A percentile compares a stretch with the other conserved stretches of the same genome.
Conservation (phyloP, 148 eudicot genomes). For the Cornus suecica region DNA sequence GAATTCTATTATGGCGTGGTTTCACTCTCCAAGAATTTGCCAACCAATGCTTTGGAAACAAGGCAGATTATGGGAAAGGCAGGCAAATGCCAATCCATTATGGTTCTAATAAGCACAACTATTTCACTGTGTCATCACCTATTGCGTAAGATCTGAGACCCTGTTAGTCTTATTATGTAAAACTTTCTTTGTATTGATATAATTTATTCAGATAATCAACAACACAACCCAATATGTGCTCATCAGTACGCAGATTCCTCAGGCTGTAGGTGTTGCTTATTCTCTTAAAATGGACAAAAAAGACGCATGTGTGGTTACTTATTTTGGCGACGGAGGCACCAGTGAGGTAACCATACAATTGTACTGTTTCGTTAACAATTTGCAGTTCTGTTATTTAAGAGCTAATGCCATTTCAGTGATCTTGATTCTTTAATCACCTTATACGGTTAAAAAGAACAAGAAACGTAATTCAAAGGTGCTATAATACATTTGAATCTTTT, state of each 20-base stretch:
- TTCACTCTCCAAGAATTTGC: constrained; percentile 83
- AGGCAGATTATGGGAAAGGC: constrained; percentile 80
- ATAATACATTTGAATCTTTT: background rate
- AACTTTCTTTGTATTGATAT: background rate
- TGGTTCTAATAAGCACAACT: constrained; percentile 76
- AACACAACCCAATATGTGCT: background rate
- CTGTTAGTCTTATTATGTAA: background rate
- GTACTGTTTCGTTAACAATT: background rate
- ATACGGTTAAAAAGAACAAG: background rate
- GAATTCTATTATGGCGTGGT: constrained; percentile 86
- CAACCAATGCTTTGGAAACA: constrained; percentile 79
- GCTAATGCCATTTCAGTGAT: background rate
- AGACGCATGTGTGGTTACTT: constrained; percentile 74
- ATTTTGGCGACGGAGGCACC: constrained; percentile 88
- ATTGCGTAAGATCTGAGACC: constrained; percentile 56
- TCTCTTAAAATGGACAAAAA: constrained; percentile 72
- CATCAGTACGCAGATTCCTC: constrained; percentile 82
- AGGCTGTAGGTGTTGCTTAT: constrained; percentile 95
- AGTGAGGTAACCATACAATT: constrained; percentile 52
- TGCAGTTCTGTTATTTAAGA: too few species aligned
- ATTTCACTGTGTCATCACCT: constrained; percentile 84
- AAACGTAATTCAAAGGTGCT: background rate
- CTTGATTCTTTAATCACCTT: background rate
- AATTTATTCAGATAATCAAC: background rate
- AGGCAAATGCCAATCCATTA: constrained; percentile 96